These are phyloP conservation scores for Penicillium sp. DNA, from an alignment of 2,329 filamentous ascomycete species.

Conservation along the genomic window DNA sequence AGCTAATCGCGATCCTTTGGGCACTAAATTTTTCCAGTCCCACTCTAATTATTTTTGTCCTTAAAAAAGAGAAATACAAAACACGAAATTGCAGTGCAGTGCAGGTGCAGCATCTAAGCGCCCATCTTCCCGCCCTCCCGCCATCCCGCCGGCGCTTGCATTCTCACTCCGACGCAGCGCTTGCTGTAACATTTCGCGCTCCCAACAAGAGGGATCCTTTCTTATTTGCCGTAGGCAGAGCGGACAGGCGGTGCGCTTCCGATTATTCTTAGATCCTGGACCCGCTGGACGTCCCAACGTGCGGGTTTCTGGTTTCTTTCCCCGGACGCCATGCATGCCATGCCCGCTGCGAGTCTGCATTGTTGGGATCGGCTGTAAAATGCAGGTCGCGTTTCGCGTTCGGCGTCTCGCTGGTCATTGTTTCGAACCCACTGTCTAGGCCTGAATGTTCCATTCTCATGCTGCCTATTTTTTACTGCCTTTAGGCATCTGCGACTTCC, in stretches of 20 bases:
- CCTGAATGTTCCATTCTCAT: neutral
- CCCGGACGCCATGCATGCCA: neutral
- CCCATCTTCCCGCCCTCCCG: conserved; percentile 5
- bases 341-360: neutral
- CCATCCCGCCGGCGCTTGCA: conserved; percentile 17
- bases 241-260: neutral
- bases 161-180: conserved; percentile 1
- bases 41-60: too few species aligned
- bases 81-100: neutral
- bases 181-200: neutral
- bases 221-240: neutral
- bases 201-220: neutral
- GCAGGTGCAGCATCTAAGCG: conserved; percentile 20
- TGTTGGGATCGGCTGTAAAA: too few species aligned
- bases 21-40: too few species aligned
- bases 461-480: too few species aligned
- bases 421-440: neutral
- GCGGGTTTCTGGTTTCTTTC: neutral
- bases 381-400: neutral
- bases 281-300: neutral
- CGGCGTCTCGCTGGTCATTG: neutral
- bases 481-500: neutral
- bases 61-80: too few species aligned
- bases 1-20: neutral
- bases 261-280: neutral